Conservation (phyloP, 2,329 filamentous ascomycete species). For the Pseudocercospora pini-densiflorae region DNA sequence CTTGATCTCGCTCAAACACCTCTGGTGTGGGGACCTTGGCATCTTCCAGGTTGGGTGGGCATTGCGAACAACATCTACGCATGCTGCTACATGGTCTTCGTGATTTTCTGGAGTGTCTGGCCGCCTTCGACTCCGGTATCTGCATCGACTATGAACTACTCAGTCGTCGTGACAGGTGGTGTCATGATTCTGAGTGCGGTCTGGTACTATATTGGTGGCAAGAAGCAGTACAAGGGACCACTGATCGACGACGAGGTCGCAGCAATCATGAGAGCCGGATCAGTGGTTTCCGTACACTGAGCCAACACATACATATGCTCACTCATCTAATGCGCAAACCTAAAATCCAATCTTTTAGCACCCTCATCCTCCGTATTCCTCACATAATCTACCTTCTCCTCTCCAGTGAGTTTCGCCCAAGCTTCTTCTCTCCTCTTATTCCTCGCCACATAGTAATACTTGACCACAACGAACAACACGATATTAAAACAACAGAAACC, state of each 20-base stretch:
- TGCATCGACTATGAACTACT: conserved; percentile 50
- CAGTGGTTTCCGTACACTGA: conserved; percentile 24
- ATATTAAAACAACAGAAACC: conserved; percentile 40
- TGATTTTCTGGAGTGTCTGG: conserved; percentile 63
- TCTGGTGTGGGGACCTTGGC: conserved; percentile 62
- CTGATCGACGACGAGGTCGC: conserved; percentile 43
- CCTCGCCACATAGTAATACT: conserved; percentile 40
- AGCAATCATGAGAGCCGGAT: conserved; percentile 34
- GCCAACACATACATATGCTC: neutral
- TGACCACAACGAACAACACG: conserved; percentile 36
- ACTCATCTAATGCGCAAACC: conserved; percentile 37
- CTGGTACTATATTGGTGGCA: conserved; percentile 44
- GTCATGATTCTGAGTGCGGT: conserved; percentile 43
- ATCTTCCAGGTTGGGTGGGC: conserved; percentile 56
- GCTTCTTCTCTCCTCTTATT: conserved; percentile 39
- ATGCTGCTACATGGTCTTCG: conserved; percentile 57
- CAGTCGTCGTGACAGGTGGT: conserved; percentile 45
- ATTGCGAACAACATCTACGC: conserved; percentile 61
- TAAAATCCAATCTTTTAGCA: conserved; percentile 42
- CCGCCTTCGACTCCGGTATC: conserved; percentile 43
- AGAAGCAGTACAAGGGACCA: conserved; percentile 45
- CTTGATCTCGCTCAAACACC: conserved; percentile 31
- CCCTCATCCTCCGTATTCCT: conserved; percentile 43
- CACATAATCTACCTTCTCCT: conserved; percentile 42
- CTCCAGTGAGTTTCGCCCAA: conserved; percentile 45